Base-by-base conservation (phyloP, 176 grass and related monocot species). In the Oryza officinalis region DNA sequence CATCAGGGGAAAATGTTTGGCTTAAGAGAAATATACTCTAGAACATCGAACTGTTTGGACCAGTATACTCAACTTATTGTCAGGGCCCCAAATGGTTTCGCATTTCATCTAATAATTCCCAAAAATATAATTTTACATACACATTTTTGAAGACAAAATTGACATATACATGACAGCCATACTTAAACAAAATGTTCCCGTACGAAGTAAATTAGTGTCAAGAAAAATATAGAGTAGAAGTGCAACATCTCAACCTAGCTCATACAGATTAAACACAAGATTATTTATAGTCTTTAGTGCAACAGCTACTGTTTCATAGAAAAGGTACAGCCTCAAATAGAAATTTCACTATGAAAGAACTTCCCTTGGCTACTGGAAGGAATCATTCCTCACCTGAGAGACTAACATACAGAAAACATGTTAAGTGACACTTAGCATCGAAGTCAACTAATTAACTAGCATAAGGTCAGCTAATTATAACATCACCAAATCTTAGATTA, bases 401-500 rank as follows among this genome's bases (percentile, higher is more conserved):
- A 43, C 32, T 26, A 33, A 40, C 33, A 71, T 5, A 18, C 30
- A 71, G 37, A 67, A 67, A 76, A 6, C 20, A 47, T 38, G 30
- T 40, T 41, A 15, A 8, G 23, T 69, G 25, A 69, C n/a, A 60
- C 10, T 43, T 35, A 27, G 18, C 35, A 18, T 17, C 40, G 61
- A 61, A 85, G 74, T 77, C 74, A 77, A 85, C 65, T 17, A 69
- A 31, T 77, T 84, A 44, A 60, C 59, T 70, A 85, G 74, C 11
- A 77, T 6, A 30, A 23, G 0, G 27, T 52, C 66, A 40, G 43
- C 22, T 38, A 41, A 17, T 6, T 11, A 69, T 52, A 57, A 40
- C 5, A 67, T 82, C 13, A 13, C 7, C 4, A 20, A 22, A 40
- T 25, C n/a, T 64, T 65, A 50, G 41, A 84, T 66, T 69, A 69